phyloP scores from a whole-genome alignment of 192 early-diverging fungal genomes.

The Coemansia sp. region DNA sequence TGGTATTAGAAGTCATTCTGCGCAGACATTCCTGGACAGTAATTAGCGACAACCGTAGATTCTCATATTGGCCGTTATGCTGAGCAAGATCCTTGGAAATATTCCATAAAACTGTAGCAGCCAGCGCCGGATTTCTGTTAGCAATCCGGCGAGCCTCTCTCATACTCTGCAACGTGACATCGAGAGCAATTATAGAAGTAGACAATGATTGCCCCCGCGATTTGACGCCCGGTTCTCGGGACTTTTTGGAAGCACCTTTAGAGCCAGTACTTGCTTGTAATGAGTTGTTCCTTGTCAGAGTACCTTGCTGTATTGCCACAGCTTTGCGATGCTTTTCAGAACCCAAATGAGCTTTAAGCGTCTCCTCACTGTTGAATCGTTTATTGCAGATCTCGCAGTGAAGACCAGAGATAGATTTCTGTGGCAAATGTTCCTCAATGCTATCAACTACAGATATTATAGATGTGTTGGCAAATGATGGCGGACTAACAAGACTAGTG shows the following conservation, averaged over 20 bases:
- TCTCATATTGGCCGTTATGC: neutral
- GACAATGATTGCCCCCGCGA: too few species aligned
- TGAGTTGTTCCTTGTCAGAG: too few species aligned
- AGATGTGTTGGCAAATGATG: neutral
- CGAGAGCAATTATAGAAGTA: neutral
- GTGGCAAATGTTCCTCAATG: neutral
- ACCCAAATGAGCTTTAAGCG: constrained; percentile 19
- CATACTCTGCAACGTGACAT: constrained; percentile 13
- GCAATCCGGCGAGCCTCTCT: constrained; percentile 27
- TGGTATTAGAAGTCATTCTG: constrained; percentile 14
- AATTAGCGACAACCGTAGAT: constrained; percentile 11
- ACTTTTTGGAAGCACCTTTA: neutral
- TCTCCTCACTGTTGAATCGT: constrained; percentile 24
- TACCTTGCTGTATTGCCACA: neutral
- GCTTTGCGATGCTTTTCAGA: constrained; percentile 23
- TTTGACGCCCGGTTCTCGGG: neutral
- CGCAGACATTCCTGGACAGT: constrained; percentile 22
- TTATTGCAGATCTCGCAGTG: constrained; percentile 32
- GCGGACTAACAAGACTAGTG: constrained; percentile 23
- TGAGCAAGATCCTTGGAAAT: constrained; percentile 37
- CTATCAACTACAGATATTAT: neutral
- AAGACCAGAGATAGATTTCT: neutral
- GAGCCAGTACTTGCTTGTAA: neutral
- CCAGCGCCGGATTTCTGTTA: constrained; percentile 36
- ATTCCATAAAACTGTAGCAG: constrained; percentile 47